Percentiles rank a stretch among this genome's conserved stretches.
phyloP scores from a whole-genome alignment of 2,329 filamentous ascomycete species.

The Alternaria arbusti region DNA sequence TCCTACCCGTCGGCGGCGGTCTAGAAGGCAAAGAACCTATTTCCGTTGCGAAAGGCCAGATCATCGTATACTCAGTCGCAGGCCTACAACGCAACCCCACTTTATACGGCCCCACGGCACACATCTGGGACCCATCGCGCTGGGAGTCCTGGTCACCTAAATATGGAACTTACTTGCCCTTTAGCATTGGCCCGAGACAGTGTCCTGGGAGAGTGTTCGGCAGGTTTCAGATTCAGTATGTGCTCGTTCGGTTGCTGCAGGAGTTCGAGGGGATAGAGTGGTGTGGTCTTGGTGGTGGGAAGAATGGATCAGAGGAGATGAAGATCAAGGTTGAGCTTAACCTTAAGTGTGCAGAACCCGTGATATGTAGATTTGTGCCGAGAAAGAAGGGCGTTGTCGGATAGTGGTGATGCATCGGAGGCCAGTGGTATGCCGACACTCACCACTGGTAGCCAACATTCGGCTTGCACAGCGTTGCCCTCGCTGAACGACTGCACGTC shows the following conservation, averaged over 20 bases:
- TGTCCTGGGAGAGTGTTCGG: constrained; percentile 11
- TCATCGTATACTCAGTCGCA: constrained; percentile 11
- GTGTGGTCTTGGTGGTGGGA: constrained; percentile 7
- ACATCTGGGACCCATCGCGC: constrained; percentile 6
- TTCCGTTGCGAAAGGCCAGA: constrained; percentile 5
- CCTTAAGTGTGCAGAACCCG: constrained; percentile 8
- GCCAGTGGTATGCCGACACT: not conserved
- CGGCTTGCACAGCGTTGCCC: not conserved
- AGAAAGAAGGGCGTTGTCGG: not conserved
- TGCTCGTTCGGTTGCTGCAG: constrained; percentile 6
- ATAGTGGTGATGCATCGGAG: too few species aligned
- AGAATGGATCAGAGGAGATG: constrained; percentile 3
- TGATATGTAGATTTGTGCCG: constrained; percentile 1
- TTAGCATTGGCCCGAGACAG: constrained; percentile 9
- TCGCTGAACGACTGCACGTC: not conserved
- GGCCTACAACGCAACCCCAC: constrained; percentile 5
- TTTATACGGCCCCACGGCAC: not conserved
- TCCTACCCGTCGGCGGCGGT: constrained; percentile 4
- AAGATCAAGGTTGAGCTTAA: constrained; percentile 14
- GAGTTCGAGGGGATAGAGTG: constrained; percentile 11
- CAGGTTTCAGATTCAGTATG: constrained; percentile 12
- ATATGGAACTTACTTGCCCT: constrained; percentile 10
- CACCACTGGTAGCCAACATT: not conserved
- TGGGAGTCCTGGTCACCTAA: constrained; percentile 8
- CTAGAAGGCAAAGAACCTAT: not conserved